Conservation (phyloP, 2,329 filamentous ascomycete genomes). For the Emmonsia crescens region DNA sequence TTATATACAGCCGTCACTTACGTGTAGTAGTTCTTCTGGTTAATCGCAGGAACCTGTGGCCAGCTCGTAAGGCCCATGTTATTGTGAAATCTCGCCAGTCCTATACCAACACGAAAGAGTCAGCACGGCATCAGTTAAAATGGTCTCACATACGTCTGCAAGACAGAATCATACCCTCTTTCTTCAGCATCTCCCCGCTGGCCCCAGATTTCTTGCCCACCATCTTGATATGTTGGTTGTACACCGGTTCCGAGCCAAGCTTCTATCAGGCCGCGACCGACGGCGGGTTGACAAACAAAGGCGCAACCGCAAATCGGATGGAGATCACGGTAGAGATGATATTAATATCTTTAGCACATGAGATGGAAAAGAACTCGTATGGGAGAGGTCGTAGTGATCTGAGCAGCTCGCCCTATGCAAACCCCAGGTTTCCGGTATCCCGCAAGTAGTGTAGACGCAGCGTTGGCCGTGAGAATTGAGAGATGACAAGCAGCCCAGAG, state of each 20-base stretch:
- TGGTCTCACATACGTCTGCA: not conserved
- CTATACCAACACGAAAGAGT: conserved; percentile 36
- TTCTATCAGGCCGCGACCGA: not conserved
- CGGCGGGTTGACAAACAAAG: not conserved
- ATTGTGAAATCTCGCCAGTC: conserved; percentile 93
- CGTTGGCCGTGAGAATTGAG: not conserved
- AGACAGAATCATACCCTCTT: conserved; percentile 38
- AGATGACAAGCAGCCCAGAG: not conserved
- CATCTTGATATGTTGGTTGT: conserved; percentile 34
- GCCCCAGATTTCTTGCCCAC: conserved; percentile 54
- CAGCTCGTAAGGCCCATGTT: conserved; percentile 92
- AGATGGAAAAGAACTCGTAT: not conserved
- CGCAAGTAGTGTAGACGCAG: not conserved
- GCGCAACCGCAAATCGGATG: not conserved
- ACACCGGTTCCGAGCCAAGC: not conserved
- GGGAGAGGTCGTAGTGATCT: not conserved
- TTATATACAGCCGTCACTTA: conserved; percentile 37
- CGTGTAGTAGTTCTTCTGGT: conserved; percentile 99
- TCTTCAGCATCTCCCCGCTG: conserved; percentile 43
- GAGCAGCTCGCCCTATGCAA: not conserved
- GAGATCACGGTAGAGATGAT: not conserved
- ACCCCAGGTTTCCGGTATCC: no score
- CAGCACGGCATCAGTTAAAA: conserved; percentile 4
- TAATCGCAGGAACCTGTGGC: conserved; percentile 87
- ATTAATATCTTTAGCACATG: not conserved